Conservation (phyloP, 148 eudicot species). For the Cornus florida region DNA sequence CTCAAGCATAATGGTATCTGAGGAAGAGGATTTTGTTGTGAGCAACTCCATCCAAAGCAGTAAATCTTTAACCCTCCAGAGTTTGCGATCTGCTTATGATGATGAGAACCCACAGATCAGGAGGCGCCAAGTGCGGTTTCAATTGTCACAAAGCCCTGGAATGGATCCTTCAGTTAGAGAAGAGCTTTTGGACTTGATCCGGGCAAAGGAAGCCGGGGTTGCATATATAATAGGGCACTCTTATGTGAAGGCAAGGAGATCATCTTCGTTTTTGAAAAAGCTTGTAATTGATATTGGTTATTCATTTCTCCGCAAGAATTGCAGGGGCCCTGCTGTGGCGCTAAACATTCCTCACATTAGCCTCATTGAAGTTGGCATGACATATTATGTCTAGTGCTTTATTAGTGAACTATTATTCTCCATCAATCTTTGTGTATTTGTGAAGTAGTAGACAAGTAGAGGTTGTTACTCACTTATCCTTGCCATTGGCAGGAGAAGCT, state of each 20-base stretch:
- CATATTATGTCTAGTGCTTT: slow-evolving; percentile 68
- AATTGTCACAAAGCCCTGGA: slow-evolving; percentile 49
- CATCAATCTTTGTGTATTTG: background rate
- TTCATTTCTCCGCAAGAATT: slow-evolving; percentile 87
- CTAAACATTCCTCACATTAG: slow-evolving; percentile 96
- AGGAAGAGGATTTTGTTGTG: slow-evolving; percentile 35
- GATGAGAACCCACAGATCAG: slow-evolving; percentile 59
- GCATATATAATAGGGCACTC: slow-evolving; percentile 96
- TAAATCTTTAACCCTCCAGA: slow-evolving; percentile 73
- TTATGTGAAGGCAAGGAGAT: slow-evolving; percentile 78
- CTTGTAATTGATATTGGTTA: slow-evolving; percentile 82
- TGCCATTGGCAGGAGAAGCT: background rate
- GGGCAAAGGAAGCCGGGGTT: slow-evolving; percentile 91
- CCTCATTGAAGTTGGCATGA: slow-evolving; percentile 97
- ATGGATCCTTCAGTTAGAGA: slow-evolving; percentile 66
- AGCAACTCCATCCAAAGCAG: slow-evolving; percentile 54
- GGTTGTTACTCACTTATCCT: background rate
- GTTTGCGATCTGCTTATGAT: slow-evolving; percentile 72
- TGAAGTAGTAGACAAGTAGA: background rate
- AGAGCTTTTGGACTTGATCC: slow-evolving; percentile 78
- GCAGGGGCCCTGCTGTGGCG: slow-evolving; percentile 91
- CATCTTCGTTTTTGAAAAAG: slow-evolving; percentile 68
- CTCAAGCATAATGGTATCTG: slow-evolving; percentile 49
- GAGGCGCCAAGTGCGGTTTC: slow-evolving; percentile 67
- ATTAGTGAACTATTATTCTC: background rate